Evolutionary conservation across 306 rosid genomes (phyloP).

Genomic region (Malus asiatica): DNA sequence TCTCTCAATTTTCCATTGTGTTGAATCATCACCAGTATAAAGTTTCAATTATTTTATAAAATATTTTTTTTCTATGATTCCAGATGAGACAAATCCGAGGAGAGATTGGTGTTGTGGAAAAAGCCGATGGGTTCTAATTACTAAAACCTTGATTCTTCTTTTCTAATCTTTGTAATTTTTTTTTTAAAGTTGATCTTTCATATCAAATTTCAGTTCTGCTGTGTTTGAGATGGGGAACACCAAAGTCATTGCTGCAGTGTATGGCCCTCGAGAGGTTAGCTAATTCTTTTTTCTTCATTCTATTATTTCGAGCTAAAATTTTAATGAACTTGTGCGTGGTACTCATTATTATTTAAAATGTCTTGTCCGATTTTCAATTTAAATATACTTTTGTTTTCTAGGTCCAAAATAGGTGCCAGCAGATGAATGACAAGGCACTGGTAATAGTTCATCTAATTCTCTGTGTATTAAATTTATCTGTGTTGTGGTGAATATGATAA

Average conservation of each 20-base stretch:
- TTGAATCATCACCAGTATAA: background rate
- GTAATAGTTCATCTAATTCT: conserved; percentile 18
- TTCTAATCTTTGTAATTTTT: background rate
- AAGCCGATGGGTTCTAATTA: conserved; percentile 65
- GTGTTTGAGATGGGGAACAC: conserved; percentile 92
- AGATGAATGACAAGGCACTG: conserved; percentile 59
- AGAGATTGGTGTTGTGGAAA: conserved; percentile 76
- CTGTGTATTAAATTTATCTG: background rate
- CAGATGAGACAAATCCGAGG: conserved; percentile 93
- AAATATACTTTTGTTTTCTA: conserved; percentile 17
- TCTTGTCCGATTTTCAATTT: background rate
- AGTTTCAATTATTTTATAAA: background rate
- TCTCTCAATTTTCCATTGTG: background rate
- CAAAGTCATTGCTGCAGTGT: conserved; percentile 86
- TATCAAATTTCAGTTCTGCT: conserved; percentile 50
- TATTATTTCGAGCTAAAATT: background rate
- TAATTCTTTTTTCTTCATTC: background rate
- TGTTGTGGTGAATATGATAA: background rate
- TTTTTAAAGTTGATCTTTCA: background rate
- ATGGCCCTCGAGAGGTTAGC: conserved; percentile 82
- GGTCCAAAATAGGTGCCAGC: conserved; percentile 82
- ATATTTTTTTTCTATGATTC: background rate
- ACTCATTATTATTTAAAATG: background rate
- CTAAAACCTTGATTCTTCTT: background rate
- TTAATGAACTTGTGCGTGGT: background rate